Conservation (phyloP, 106 monocot genomes). For the Posidonia australis region DNA sequence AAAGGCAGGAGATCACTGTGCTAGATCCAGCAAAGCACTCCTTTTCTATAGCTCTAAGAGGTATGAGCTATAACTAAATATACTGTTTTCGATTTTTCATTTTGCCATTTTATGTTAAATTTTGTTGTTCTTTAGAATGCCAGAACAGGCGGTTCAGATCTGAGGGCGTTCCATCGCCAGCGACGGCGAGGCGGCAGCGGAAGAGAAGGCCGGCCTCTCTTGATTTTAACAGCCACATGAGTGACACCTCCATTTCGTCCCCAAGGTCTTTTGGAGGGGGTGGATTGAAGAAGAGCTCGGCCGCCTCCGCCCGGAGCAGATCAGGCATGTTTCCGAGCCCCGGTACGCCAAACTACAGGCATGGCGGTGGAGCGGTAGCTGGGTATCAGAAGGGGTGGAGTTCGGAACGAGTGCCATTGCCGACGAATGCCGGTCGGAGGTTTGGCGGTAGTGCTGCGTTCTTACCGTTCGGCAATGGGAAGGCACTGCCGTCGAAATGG, state of each 20-base stretch:
- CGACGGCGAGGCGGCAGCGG: not conserved
- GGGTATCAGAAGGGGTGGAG: slow-evolving; percentile 16
- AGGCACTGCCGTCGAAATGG: slow-evolving; percentile 86
- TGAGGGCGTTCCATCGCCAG: slow-evolving; percentile 11
- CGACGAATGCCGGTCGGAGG: slow-evolving; percentile 16
- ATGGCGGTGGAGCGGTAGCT: slow-evolving; percentile 5
- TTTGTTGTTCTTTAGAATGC: slow-evolving; percentile 30
- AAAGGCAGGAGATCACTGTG: slow-evolving; percentile 6
- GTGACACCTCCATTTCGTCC: slow-evolving; percentile 32
- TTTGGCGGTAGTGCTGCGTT: slow-evolving; percentile 27
- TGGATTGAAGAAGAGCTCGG: slow-evolving; percentile 9
- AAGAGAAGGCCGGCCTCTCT: slow-evolving; percentile 30
- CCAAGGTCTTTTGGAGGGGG: slow-evolving; percentile 23
- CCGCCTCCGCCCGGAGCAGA: slow-evolving; percentile 9
- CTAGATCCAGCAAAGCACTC: slow-evolving; percentile 28
- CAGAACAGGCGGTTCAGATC: slow-evolving; percentile 38
- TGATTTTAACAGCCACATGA: slow-evolving; percentile 31
- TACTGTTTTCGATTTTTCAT: not conserved
- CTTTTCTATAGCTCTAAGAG: slow-evolving; percentile 45
- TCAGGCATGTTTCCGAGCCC: slow-evolving; percentile 55
- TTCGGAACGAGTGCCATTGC: slow-evolving; percentile 31
- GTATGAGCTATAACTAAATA: slow-evolving; percentile 11
- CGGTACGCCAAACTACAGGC: slow-evolving; percentile 57
- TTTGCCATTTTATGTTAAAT: not conserved
- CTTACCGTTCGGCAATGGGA: slow-evolving; percentile 53